Base-by-base conservation (phyloP, 2,329 filamentous ascomycete species). In the Aspergillus pseudoviridinutans region DNA sequence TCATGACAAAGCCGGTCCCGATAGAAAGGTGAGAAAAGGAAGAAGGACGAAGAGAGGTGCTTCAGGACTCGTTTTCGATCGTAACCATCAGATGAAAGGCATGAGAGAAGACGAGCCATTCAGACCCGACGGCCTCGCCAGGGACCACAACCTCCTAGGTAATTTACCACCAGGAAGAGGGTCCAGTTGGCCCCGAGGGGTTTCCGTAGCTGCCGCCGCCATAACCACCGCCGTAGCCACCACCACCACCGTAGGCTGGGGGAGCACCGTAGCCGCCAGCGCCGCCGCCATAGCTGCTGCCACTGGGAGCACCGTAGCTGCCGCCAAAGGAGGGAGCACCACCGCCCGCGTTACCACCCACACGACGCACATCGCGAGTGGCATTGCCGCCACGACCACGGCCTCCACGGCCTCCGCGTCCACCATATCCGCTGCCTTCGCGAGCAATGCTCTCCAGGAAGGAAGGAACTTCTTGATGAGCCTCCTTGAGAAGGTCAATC, bases 401-500 rank as follows among this genome's bases (percentile, higher is more conserved):
- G 60, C 89, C 88, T 55, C 90, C 87, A 59, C 91, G 87, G 61
- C 89, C 83, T 62, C 89, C 84, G 63, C 85, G 81, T 53, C 91
- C 89, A 57, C 91, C 90, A 66, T 86, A 96, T 68, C 85, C 84
- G 62, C 90, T 90, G 63, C 91, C 90, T 79, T 99, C 94, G 63
- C 94, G 92, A 69, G 94, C 93, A 78, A 99, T 96, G 72, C 90
- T 95, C 84, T 99, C 94, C 60, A 99, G 84, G 86, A 97, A 99
- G 50, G 84, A 75, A 32, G 94, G 94, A 62, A 97, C 86, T 72
- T 99, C 94, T 78, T 99, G 94, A 81, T 99, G 96, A 66, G 94
- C 94, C 78, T 99, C 94, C 84, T 97, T 97, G 66, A 99, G 85
- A 28, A 99, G 87, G n/a, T 99, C 94, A 68, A 99, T 85, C 61